Percentiles rank a stretch among this genome's conserved stretches.
phyloP scores from a whole-genome alignment of 2,329 filamentous ascomycete genomes.

The Pyricularia grisea region DNA sequence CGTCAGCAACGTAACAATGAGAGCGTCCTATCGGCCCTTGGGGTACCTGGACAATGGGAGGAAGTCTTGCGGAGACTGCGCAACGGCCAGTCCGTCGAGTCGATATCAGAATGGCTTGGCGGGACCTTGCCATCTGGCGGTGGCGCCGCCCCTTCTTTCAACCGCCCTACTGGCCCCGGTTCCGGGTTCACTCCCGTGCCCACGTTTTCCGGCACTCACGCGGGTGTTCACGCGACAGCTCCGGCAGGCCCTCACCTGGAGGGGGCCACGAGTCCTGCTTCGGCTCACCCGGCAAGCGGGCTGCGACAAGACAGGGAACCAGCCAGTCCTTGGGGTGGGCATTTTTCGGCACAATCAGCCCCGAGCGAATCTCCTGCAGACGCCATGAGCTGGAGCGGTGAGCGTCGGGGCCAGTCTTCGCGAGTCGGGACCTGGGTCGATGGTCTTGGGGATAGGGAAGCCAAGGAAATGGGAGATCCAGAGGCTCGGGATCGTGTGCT shows the following conservation, averaged over 20 bases:
- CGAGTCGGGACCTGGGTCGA: slow-evolving; percentile 43
- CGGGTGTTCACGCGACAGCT: slow-evolving; percentile 19
- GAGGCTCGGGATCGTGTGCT: slow-evolving; percentile 26
- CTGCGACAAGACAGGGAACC: slow-evolving; percentile 28
- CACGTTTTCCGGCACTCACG: slow-evolving; percentile 18
- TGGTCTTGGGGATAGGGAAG: neutral
- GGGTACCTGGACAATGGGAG: slow-evolving; percentile 39
- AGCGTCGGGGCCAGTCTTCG: slow-evolving; percentile 27
- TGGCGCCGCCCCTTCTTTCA: slow-evolving; percentile 19
- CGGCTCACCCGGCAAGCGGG: slow-evolving; percentile 18
- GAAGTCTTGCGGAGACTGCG: slow-evolving; percentile 45
- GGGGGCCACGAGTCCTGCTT: slow-evolving; percentile 19
- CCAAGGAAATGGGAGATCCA: slow-evolving; percentile 12
- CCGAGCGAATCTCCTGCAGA: slow-evolving; percentile 35
- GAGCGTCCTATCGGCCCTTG: slow-evolving; percentile 44
- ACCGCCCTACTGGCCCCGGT: slow-evolving; percentile 16
- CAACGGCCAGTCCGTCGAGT: slow-evolving; percentile 42
- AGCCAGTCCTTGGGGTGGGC: slow-evolving; percentile 34
- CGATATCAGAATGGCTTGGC: slow-evolving; percentile 45
- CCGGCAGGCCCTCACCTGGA: slow-evolving; percentile 20
- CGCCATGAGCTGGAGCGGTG: slow-evolving; percentile 34
- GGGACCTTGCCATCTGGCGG: slow-evolving; percentile 20
- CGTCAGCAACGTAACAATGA: slow-evolving; percentile 45
- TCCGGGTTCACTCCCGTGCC: slow-evolving; percentile 17
- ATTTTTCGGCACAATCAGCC: slow-evolving; percentile 34